These are phyloP conservation scores for Penicillium simplicissimum DNA, from an alignment of 495 filamentous ascomycete genomes.

Conservation along the genomic window DNA sequence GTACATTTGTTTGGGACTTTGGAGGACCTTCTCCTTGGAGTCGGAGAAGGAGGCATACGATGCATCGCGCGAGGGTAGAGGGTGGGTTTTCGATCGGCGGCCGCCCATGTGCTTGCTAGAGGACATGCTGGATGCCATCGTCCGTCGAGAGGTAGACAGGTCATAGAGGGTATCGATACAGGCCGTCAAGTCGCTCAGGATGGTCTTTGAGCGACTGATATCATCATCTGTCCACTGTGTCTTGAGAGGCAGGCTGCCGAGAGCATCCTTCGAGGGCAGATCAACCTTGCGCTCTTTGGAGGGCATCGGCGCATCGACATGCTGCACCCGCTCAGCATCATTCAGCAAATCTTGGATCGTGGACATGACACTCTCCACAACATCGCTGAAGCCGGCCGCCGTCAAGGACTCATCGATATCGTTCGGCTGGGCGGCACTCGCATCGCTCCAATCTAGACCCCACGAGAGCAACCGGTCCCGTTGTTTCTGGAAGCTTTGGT, in stretches of 20 bases:
- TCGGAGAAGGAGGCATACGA: conserved; percentile 33
- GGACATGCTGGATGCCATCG: conserved; percentile 45
- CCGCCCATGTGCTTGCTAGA: conserved; percentile 33
- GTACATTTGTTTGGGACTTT: conserved; percentile 26
- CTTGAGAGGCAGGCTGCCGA: conserved; percentile 38
- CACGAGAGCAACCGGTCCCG: conserved; percentile 73
- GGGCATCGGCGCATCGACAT: conserved; percentile 46
- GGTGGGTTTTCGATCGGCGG: conserved; percentile 30
- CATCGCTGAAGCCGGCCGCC: conserved; percentile 80
- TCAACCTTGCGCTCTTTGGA: conserved; percentile 42
- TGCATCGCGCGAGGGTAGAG: conserved; percentile 30
- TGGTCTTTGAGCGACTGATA: conserved; percentile 52
- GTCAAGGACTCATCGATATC: conserved; percentile 84
- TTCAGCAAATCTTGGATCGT: conserved; percentile 86
- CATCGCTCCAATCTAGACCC: conserved; percentile 90
- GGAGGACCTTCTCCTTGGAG: conserved; percentile 32
- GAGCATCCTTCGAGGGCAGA: conserved; percentile 37
- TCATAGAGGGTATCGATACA: conserved; percentile 91
- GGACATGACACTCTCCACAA: conserved; percentile 84
- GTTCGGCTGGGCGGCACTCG: conserved; percentile 62
- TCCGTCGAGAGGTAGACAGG: conserved; percentile 70
- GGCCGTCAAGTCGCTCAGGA: conserved; percentile 75
- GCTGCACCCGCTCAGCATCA: conserved; percentile 79
- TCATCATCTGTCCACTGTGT: conserved; percentile 53
- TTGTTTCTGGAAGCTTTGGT: conserved; percentile 58